Evolutionary conservation across 768 basidiomycete genomes (phyloP).

Genomic region (Agrocybe praecox): DNA sequence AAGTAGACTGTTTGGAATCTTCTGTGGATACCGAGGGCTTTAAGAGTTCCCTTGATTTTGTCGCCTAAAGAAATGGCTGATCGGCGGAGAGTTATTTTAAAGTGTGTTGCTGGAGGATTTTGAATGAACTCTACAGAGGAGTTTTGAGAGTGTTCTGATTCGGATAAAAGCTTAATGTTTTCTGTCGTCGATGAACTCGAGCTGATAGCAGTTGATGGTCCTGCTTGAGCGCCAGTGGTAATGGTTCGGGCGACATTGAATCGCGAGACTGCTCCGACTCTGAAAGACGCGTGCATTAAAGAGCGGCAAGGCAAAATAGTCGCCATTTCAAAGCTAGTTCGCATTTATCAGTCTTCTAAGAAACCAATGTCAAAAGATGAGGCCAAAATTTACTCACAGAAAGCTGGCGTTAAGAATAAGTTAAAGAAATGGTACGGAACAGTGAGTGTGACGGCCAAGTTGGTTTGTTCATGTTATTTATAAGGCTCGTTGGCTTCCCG

Average conservation of each 20-base stretch:
- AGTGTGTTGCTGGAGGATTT: conserved; percentile 62
- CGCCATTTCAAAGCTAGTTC: neutral
- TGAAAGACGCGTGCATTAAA: conserved; percentile 10
- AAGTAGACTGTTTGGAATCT: conserved; percentile 88
- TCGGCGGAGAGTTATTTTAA: conserved; percentile 86
- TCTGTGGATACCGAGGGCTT: conserved; percentile 81
- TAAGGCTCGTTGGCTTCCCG: no score
- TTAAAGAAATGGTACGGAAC: no score
- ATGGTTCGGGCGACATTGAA: conserved; percentile 11
- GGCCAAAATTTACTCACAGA: no score
- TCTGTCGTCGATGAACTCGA: neutral
- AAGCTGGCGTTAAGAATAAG: no score
- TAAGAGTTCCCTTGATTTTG: conserved; percentile 70
- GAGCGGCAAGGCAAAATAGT: conserved; percentile 11
- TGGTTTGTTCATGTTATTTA: no score
- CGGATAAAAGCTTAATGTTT: no score
- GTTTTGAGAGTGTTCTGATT: neutral
- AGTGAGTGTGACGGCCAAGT: no score
- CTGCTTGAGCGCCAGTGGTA: conserved; percentile 10
- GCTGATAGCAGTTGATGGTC: conserved; percentile 4
- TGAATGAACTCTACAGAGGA: neutral
- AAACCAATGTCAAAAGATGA: no score
- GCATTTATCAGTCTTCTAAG: neutral
- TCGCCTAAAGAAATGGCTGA: conserved; percentile 84
- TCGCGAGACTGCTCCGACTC: conserved; percentile 10